phyloP scores from a whole-genome alignment of 176 grass and related monocot genomes.

The Oryza longistaminata region DNA sequence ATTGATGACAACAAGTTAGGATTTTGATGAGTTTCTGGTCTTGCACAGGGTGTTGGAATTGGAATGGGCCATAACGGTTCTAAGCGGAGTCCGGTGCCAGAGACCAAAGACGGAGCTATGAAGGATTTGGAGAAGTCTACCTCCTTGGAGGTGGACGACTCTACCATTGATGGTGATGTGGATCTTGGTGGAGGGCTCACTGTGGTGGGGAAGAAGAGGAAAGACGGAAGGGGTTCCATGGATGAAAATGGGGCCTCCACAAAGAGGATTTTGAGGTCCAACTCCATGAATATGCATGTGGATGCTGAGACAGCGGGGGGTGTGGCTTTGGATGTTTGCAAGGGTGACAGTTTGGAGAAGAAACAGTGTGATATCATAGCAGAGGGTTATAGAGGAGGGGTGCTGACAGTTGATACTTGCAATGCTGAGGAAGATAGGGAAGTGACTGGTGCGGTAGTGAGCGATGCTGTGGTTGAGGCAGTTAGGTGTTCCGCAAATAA shows the following conservation, averaged over 20 bases:
- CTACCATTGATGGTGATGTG: not conserved
- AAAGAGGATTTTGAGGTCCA: constrained; percentile 61
- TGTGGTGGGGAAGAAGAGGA: constrained; percentile 58
- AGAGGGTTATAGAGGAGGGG: constrained; percentile 6
- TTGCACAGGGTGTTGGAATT: constrained; percentile 29
- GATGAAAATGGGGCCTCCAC: constrained; percentile 37
- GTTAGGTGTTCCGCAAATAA: constrained; percentile 9
- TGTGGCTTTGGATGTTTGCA: not conserved
- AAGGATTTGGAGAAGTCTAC: constrained; percentile 32
- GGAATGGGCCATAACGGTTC: constrained; percentile 20
- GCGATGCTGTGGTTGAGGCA: not conserved
- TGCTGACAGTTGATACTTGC: constrained; percentile 26
- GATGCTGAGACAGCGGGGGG: constrained; percentile 21
- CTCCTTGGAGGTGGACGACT: constrained; percentile 28
- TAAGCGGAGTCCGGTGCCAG: constrained; percentile 1
- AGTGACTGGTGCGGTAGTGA: constrained; percentile 4
- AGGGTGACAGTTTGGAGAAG: not conserved
- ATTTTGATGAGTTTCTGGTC: constrained; percentile 39
- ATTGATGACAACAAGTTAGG: not conserved
- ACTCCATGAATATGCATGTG: constrained; percentile 34
- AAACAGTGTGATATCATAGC: not conserved
- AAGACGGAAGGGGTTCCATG: constrained; percentile 42
- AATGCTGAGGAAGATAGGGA: constrained; percentile 23
- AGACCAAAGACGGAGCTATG: not conserved
- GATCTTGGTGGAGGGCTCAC: constrained; percentile 19